phyloP scores from a whole-genome alignment of 164 flowering plant genomes.

The Vitis labrusca region DNA sequence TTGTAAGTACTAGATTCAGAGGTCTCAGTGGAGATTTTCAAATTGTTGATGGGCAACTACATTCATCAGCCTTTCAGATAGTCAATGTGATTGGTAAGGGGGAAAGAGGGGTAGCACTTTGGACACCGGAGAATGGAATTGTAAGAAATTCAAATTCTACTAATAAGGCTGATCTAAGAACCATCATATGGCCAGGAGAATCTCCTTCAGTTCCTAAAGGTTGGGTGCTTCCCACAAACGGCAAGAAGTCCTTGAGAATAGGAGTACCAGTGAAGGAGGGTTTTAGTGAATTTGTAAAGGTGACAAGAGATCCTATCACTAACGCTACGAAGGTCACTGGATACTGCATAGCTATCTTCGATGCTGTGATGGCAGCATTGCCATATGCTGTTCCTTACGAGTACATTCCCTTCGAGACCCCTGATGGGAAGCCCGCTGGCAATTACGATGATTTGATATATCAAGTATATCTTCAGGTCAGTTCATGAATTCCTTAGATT shows the following conservation, averaged over 20 bases:
- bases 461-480: slow-evolving; percentile 9
- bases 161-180: too few species aligned
- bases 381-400: slow-evolving; percentile 6
- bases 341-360: slow-evolving; percentile 11
- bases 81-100: background rate
- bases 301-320: background rate
- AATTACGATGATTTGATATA: slow-evolving; percentile 3
- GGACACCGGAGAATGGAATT: slow-evolving; percentile 19
- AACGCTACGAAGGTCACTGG: background rate
- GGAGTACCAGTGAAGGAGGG: slow-evolving; percentile 13
- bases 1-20: slow-evolving; percentile 7
- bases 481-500: background rate
- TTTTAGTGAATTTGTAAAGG: slow-evolving; percentile 9
- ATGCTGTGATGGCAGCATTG: slow-evolving; percentile 3
- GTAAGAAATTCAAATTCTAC: background rate
- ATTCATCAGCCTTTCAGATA: slow-evolving; percentile 1
- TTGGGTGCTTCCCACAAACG: background rate
- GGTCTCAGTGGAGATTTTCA: slow-evolving; percentile 17
- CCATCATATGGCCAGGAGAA: slow-evolving; percentile 10
- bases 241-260: slow-evolving; percentile 1
- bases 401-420: background rate
- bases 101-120: slow-evolving; percentile 10
- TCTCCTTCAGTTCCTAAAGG: slow-evolving; percentile 6
- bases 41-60: slow-evolving; percentile 8
- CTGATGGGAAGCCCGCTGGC: background rate